A percentile compares a stretch with the other conserved stretches of the same genome.
phyloP scores from a whole-genome alignment of 306 rosid genomes.

The Malus sieversii region DNA sequence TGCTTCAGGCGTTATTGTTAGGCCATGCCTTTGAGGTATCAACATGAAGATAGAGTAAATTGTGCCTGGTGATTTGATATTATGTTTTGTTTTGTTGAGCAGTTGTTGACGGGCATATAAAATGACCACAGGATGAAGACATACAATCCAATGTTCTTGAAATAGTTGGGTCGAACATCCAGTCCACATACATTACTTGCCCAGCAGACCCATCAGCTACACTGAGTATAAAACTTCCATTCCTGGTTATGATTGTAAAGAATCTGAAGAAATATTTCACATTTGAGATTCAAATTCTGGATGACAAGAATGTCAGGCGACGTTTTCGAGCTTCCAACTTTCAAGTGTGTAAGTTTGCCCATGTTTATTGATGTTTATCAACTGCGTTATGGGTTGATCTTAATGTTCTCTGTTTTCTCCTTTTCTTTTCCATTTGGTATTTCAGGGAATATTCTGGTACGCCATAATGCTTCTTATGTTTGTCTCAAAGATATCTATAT shows the following conservation, averaged over 20 bases:
- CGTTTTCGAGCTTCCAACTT: constrained; percentile 94
- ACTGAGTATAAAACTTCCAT: constrained; percentile 88
- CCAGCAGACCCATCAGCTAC: constrained; percentile 97
- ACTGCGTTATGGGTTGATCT: constrained; percentile 1
- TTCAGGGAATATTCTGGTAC: constrained; percentile 1
- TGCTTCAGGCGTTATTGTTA: background rate
- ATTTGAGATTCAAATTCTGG: constrained; percentile 91
- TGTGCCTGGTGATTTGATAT: background rate
- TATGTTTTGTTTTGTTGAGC: constrained; percentile 12
- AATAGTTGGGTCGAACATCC: constrained; percentile 84
- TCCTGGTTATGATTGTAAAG: constrained; percentile 86
- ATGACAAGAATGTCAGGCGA: constrained; percentile 87
- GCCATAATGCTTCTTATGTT: background rate
- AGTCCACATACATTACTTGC: constrained; percentile 85
- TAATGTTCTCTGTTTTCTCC: background rate
- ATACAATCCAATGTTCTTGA: constrained; percentile 91
- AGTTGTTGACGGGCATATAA: constrained; percentile 82
- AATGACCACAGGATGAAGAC: constrained; percentile 96
- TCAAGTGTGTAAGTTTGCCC: constrained; percentile 98
- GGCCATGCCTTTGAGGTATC: background rate
- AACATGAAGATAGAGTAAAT: background rate
- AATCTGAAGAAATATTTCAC: constrained; percentile 88
- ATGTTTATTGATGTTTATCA: constrained; percentile 29
- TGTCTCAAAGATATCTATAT: background rate
- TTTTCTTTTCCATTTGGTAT: background rate